Evolutionary conservation across 768 basidiomycete species (phyloP).

Genomic region (Lactifluus pinguis): DNA sequence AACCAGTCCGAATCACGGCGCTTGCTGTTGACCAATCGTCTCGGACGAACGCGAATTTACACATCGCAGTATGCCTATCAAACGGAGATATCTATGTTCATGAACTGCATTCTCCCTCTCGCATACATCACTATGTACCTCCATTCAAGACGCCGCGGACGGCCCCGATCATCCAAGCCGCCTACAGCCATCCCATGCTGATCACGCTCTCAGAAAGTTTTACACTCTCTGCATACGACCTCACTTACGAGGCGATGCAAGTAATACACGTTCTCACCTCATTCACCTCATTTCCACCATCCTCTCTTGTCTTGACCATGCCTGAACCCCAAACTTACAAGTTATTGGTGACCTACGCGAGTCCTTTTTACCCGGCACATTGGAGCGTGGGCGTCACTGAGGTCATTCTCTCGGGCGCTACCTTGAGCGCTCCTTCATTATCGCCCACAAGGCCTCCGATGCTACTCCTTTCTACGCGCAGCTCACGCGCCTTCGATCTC

Average conservation of each 20-base stretch:
- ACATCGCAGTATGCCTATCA: conserved; percentile 53
- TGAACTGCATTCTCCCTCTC: conserved; percentile 38
- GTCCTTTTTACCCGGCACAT: conserved; percentile 73
- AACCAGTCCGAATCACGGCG: conserved; percentile 43
- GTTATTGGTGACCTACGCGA: conserved; percentile 63
- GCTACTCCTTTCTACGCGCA: conserved; percentile 40
- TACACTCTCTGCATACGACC: conserved; percentile 61
- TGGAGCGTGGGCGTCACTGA: conserved; percentile 76
- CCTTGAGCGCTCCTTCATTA: conserved; percentile 7
- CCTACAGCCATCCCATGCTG: conserved; percentile 71
- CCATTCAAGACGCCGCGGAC: conserved; percentile 30
- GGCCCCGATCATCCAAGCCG: conserved; percentile 50
- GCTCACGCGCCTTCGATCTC: conserved; percentile 59
- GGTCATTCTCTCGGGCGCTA: conserved; percentile 45
- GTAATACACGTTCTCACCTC: conserved; percentile 64
- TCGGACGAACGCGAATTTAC: conserved; percentile 32
- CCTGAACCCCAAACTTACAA: conserved; percentile 54
- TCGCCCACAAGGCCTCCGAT: conserved; percentile 36
- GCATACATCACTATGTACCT: conserved; percentile 41
- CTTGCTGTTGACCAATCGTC: conserved; percentile 71
- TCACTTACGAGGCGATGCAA: conserved; percentile 39
- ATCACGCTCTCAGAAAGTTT: conserved; percentile 62
- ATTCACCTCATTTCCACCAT: conserved; percentile 72
- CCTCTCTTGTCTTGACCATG: conserved; percentile 68
- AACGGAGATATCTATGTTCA: conserved; percentile 62